A percentile compares a stretch with the other conserved stretches of the same genome.
phyloP scores from a whole-genome alignment of 2,329 filamentous ascomycete species.

The Parascedosporium putredinis region DNA sequence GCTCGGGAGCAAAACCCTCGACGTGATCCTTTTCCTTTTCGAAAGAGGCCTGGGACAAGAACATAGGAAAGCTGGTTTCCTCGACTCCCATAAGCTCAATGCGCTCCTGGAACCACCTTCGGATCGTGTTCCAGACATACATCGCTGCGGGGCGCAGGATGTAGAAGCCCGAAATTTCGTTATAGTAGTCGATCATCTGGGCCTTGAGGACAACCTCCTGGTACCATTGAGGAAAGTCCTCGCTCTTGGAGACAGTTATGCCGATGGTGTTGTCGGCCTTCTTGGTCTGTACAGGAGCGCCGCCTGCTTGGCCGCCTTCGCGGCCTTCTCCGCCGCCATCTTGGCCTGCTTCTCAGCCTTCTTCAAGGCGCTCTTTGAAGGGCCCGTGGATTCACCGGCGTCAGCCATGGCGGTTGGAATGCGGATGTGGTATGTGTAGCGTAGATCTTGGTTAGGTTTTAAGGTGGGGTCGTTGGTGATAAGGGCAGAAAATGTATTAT shows the following conservation, averaged over 20 bases:
- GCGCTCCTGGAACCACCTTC: constrained; percentile 56
- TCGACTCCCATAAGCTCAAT: constrained; percentile 90
- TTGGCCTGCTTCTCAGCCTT: constrained; percentile 56
- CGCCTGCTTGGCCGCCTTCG: constrained; percentile 49
- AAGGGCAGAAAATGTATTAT: constrained; percentile 1
- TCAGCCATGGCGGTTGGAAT: constrained; percentile 18
- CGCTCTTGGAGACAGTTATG: constrained; percentile 74
- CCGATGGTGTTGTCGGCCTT: constrained; percentile 65
- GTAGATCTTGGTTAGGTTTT: background rate
- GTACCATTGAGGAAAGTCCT: constrained; percentile 92
- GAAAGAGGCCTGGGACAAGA: constrained; percentile 83
- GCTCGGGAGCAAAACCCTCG: constrained; percentile 92
- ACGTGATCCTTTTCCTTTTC: constrained; percentile 89
- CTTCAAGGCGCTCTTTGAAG: constrained; percentile 54
- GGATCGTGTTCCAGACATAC: constrained; percentile 57
- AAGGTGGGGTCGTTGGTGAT: background rate
- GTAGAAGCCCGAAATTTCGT: constrained; percentile 91
- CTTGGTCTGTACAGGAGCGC: constrained; percentile 43
- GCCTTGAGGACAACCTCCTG: constrained; percentile 95
- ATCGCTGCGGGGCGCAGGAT: constrained; percentile 67
- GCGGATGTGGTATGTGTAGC: constrained; percentile 2
- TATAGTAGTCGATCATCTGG: constrained; percentile 95
- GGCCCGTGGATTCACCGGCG: constrained; percentile 21
- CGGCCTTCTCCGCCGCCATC: constrained; percentile 50
- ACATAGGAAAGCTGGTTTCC: constrained; percentile 95